phyloP scores from a whole-genome alignment of 345 rosid genomes.

The Citropsis articulata region DNA sequence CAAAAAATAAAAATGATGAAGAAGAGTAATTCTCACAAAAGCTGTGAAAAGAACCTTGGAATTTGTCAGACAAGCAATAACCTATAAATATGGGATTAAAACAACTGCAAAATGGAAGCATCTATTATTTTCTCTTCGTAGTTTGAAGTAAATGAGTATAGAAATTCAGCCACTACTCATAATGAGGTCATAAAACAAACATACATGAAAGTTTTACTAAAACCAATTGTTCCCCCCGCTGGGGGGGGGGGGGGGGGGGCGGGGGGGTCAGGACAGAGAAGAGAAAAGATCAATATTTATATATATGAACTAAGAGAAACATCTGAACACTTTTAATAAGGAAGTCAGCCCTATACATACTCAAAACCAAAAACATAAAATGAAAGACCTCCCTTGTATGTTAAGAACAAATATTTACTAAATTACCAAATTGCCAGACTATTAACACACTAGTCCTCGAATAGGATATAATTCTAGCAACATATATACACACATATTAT shows the following conservation, averaged over 20 bases:
- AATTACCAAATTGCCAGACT: neutral
- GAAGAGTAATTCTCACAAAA: neutral
- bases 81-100: neutral
- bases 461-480: neutral
- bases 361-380: neutral
- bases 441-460: neutral
- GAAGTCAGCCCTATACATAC: neutral
- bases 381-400: neutral
- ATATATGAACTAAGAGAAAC: neutral
- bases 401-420: neutral
- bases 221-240: too few relatives aligned
- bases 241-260: too few relatives aligned
- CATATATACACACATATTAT: neutral
- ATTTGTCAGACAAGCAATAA: neutral
- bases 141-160: neutral
- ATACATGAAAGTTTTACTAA: neutral
- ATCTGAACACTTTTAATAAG: neutral
- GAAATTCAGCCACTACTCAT: neutral
- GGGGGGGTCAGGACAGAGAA: too few relatives aligned
- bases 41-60: neutral
- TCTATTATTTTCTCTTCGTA: neutral
- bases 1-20: constrained; percentile 2
- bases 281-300: neutral
- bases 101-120: neutral
- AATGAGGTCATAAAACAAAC: neutral